phyloP scores from a whole-genome alignment of 257 asterid species.

The Solanum piurae region DNA sequence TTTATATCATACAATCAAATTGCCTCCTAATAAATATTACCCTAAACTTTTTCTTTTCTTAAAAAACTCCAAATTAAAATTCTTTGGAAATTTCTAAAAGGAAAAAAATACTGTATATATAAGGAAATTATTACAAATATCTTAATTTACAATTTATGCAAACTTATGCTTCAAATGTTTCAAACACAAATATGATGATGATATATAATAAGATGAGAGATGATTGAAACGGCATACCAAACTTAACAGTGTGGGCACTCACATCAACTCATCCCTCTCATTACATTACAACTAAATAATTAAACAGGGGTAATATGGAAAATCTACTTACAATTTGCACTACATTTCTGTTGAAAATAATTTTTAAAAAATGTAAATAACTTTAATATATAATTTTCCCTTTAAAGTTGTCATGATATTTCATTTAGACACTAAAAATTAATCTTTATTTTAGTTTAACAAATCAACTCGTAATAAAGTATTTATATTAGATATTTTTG shows the following conservation, averaged over 20 bases:
- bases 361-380: not conserved
- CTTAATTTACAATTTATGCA: not conserved
- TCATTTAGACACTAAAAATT: not conserved
- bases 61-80: not conserved
- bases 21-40: not conserved
- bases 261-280: constrained; percentile 17
- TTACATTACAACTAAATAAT: not conserved
- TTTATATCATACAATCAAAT: not conserved
- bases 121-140: not conserved
- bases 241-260: constrained; percentile 19
- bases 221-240: constrained; percentile 18
- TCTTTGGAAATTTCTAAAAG: not conserved
- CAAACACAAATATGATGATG: not conserved
- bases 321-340: not conserved
- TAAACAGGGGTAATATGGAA: not conserved
- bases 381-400: not conserved
- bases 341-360: not conserved
- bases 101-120: not conserved
- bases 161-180: not conserved
- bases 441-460: not conserved
- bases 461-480: not conserved
- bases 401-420: not conserved
- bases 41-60: no score
- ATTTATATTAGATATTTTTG: not conserved
- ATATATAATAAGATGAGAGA: not conserved